Conservation (phyloP, 306 rosid genomes). For the Cucumis hystrix region DNA sequence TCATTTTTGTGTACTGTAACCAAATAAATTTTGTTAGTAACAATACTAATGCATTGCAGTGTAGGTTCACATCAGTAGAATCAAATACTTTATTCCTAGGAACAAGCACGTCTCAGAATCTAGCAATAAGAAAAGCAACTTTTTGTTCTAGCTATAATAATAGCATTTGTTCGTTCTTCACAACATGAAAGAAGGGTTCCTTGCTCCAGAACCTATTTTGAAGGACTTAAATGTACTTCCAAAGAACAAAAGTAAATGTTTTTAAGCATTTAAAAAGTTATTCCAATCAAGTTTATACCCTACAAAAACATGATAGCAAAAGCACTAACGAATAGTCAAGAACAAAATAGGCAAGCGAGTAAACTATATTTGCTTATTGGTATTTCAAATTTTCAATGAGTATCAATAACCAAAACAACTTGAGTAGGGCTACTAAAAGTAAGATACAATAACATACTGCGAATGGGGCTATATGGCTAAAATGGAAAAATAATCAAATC, state of each 20-base stretch:
- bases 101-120: not conserved
- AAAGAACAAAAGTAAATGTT: too few relatives aligned
- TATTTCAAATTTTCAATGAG: not conserved
- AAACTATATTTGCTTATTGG: not conserved
- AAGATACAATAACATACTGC: not conserved
- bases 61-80: not conserved
- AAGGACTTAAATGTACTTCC: too few relatives aligned
- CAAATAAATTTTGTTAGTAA: not conserved
- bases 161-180: not conserved
- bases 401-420: not conserved
- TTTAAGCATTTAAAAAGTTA: too few relatives aligned
- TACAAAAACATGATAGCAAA: not conserved
- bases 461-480: not conserved
- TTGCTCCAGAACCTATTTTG: not conserved
- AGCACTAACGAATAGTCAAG: not conserved
- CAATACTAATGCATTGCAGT: not conserved
- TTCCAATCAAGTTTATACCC: too few relatives aligned
- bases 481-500: not conserved
- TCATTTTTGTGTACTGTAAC: not conserved
- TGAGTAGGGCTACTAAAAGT: not conserved
- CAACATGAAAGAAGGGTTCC: not conserved
- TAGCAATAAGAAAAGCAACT: not conserved
- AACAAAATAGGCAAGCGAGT: not conserved
- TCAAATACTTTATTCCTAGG: not conserved
- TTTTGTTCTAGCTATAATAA: not conserved